A percentile compares a stretch with the other conserved stretches of the same genome.
These are phyloP conservation scores for Emmonsiellopsis sp. DNA, from an alignment of 2,329 filamentous ascomycete species.

Conservation along the genomic window DNA sequence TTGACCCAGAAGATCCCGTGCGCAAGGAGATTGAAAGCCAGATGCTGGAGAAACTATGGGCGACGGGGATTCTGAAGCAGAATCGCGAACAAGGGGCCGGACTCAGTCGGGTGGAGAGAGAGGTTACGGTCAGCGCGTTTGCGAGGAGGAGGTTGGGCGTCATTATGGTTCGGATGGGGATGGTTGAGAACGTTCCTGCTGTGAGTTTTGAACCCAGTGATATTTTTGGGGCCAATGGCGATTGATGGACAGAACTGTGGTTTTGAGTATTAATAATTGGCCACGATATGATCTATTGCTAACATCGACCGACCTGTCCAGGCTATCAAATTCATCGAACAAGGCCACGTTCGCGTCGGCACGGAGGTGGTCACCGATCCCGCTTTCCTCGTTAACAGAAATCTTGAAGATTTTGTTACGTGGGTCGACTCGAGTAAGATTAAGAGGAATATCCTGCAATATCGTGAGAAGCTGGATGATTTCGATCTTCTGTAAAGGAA, in stretches of 20 bases:
- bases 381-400: slow-evolving; percentile 77
- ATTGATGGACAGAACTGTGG: slow-evolving; percentile 8
- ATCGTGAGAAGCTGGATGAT: slow-evolving; percentile 89
- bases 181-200: slow-evolving; percentile 84
- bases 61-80: slow-evolving; percentile 74
- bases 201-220: slow-evolving; percentile 32
- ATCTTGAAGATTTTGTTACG: slow-evolving; percentile 91
- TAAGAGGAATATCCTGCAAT: slow-evolving; percentile 90
- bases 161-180: slow-evolving; percentile 79
- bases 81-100: slow-evolving; percentile 67
- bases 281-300: not conserved
- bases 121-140: slow-evolving; percentile 81
- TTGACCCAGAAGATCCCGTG: slow-evolving; percentile 67
- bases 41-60: slow-evolving; percentile 81
- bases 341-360: slow-evolving; percentile 85
- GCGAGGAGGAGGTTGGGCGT: slow-evolving; percentile 76
- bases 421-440: slow-evolving; percentile 97
- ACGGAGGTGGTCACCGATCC: slow-evolving; percentile 85
- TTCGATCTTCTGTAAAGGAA: slow-evolving; percentile 68
- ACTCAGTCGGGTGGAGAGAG: slow-evolving; percentile 64
- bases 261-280: not conserved
- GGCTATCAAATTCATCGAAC: slow-evolving; percentile 72
- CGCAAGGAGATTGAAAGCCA: slow-evolving; percentile 78
- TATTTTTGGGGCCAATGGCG: not conserved
- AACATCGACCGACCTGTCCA: slow-evolving; percentile 9